These are phyloP conservation scores for Boletus tomentosulus DNA, from an alignment of 768 basidiomycete species.

Conservation along the genomic window DNA sequence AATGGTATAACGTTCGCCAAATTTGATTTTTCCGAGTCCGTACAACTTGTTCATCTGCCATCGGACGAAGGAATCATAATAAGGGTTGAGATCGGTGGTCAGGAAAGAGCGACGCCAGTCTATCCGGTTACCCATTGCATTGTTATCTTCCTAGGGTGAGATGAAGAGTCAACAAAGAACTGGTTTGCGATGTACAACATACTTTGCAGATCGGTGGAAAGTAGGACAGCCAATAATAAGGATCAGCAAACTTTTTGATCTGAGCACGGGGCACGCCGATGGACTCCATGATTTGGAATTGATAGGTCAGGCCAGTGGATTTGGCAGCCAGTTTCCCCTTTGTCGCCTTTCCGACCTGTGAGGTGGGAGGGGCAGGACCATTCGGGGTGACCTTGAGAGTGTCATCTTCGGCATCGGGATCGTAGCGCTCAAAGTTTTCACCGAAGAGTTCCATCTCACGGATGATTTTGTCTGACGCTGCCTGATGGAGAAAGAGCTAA, in stretches of 20 bases:
- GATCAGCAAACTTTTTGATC: conserved; percentile 95
- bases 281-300: conserved; percentile 98
- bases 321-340: conserved; percentile 95
- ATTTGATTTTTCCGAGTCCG: conserved; percentile 88
- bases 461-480: conserved; percentile 95
- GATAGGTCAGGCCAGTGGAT: conserved; percentile 89
- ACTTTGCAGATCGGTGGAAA: conserved; percentile 96
- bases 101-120: conserved; percentile 96
- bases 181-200: conserved; percentile 22
- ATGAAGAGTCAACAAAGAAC: neutral
- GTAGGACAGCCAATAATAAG: conserved; percentile 87
- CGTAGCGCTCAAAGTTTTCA: conserved; percentile 67
- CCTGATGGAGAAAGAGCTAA: conserved; percentile 41
- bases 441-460: conserved; percentile 98
- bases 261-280: conserved; percentile 84
- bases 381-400: conserved; percentile 39
- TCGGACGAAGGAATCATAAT: conserved; percentile 94
- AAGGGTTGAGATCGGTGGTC: conserved; percentile 94
- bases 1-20: conserved; percentile 96
- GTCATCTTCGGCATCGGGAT: conserved; percentile 42
- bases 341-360: conserved; percentile 77
- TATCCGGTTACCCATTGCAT: conserved; percentile 86
- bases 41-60: conserved; percentile 98
- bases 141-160: conserved; percentile 58
- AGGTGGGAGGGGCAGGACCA: conserved; percentile 36